Base-by-base conservation (phyloP, 2,329 filamentous ascomycete genomes). In the Colletotrichum gigasporum region DNA sequence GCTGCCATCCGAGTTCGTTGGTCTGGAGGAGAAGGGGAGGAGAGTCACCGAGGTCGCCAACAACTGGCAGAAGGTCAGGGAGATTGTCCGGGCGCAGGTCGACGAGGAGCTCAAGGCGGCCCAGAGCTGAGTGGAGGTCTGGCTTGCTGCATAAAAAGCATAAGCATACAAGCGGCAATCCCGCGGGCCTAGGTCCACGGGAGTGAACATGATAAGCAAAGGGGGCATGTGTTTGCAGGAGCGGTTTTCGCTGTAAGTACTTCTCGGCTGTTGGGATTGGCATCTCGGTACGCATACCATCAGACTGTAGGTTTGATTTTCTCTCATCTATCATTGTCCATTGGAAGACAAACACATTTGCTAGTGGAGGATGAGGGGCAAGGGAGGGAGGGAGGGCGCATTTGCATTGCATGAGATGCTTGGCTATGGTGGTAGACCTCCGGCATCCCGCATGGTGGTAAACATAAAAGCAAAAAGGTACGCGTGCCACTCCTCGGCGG, bases 1-100 rank as follows among this genome's bases (percentile, higher is more conserved):
- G 1, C 83, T 96, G 57, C 95, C 95, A 0, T 76, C 85, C 61
- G 92, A 97, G 79, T 96, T 97, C 73, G 80, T 91, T 32, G 95
- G 92, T 0, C 80, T 98, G 1, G 90, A 94, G 73, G 80, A 89
- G 71, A 89, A 90, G 80, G 90, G 94, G 76, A 91, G 86, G 78
- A 85, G 92, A 48, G 89, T 97, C 12, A 89, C 85, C 4, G 82
- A 85, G 41, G 89, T 94, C 18, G 87, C 86, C 41, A 91, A 87
- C 67, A 87, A 89, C 48, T 95, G 92, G 90, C 81, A 91, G 76
- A 87, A 85, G 20, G 91, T 97, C 16, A 83, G 93, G 67, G 88
- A 90, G 71, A 85, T 96, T 67, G 89, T 97, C 5, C 88, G 90
- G 75, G 84, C 85, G 66, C 88, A 94, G 76, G 91, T 96, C 8